A percentile compares a stretch with the other conserved stretches of the same genome.
Evolutionary conservation across 352 stramenopile genomes (phyloP).

Genomic region (Peronospora tabacina): DNA sequence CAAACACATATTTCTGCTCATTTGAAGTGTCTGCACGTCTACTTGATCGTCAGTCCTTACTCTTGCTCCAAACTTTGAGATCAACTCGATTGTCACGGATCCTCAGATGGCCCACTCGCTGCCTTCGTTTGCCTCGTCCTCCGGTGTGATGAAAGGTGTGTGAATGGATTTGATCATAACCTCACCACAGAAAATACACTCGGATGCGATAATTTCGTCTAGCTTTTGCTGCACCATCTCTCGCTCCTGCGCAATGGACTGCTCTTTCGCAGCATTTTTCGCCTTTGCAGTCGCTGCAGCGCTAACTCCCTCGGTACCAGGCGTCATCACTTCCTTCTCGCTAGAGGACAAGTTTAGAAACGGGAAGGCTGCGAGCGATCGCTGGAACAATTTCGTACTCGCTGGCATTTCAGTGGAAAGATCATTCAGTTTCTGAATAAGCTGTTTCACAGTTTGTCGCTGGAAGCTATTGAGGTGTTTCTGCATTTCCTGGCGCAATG

Average conservation of each 20-base stretch:
- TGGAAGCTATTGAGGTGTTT: constrained; percentile 86
- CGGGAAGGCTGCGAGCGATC: constrained; percentile 44
- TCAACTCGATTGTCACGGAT: constrained; percentile 2
- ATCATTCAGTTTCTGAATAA: constrained; percentile 84
- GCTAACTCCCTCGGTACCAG: constrained; percentile 32
- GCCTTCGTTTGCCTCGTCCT: constrained; percentile 77
- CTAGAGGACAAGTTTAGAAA: constrained; percentile 63
- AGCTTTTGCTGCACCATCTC: constrained; percentile 90
- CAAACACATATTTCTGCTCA: constrained; percentile 23
- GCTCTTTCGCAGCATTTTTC: constrained; percentile 62
- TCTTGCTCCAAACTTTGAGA: constrained; percentile 1
- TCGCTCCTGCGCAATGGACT: constrained; percentile 75
- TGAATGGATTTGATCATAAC: constrained; percentile 95
- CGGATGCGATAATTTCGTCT: constrained; percentile 90
- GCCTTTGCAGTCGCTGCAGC: constrained; percentile 39
- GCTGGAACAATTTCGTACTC: constrained; percentile 73
- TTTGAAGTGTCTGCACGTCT: constrained; percentile 4
- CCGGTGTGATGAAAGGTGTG: constrained; percentile 84
- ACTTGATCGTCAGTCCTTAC: neutral
- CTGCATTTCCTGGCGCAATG: constrained; percentile 84
- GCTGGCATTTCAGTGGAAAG: constrained; percentile 69
- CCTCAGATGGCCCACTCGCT: constrained; percentile 79
- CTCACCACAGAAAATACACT: constrained; percentile 92
- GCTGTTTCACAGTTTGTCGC: constrained; percentile 84
- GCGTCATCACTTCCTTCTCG: constrained; percentile 64